Conservation (phyloP, 306 rosid species). For the Acacia acuminata region DNA sequence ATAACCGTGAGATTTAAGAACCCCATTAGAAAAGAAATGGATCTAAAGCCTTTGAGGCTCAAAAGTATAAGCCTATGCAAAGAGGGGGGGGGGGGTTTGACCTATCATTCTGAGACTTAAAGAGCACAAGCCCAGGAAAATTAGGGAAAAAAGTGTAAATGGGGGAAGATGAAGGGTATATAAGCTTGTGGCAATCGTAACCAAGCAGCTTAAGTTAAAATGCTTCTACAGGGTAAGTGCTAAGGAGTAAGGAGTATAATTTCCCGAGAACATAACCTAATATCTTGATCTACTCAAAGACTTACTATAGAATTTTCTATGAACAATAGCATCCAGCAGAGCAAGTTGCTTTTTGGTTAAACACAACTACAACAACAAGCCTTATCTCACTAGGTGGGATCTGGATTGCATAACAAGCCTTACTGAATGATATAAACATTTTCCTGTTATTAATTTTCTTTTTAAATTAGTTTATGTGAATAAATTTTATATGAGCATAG, state of each 20-base stretch:
- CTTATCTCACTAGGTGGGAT: too few relatives aligned
- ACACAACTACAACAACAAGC: background rate
- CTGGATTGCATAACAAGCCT: too few relatives aligned
- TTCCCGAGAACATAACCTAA: background rate
- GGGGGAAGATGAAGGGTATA: background rate
- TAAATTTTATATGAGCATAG: background rate
- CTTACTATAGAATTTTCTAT: background rate
- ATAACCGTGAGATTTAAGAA: background rate
- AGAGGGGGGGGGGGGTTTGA: background rate
- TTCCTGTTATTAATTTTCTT: background rate
- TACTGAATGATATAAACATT: background rate
- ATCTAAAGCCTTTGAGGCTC: background rate
- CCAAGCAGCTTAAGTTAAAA: background rate
- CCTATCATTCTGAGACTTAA: background rate
- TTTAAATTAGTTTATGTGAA: background rate
- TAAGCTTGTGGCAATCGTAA: background rate
- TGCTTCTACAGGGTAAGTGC: background rate
- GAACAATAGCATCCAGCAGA: background rate
- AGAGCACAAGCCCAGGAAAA: background rate
- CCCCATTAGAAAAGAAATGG: background rate
- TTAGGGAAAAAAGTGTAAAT: background rate
- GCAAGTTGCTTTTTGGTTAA: background rate
- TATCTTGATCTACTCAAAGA: background rate
- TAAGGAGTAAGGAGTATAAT: background rate
- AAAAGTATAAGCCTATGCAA: background rate